Evolutionary conservation across 371 early-diverging fungal genomes (phyloP), one percentile per base, ranked within the genome.

Genomic region (Apophysomyces sp.): DNA sequence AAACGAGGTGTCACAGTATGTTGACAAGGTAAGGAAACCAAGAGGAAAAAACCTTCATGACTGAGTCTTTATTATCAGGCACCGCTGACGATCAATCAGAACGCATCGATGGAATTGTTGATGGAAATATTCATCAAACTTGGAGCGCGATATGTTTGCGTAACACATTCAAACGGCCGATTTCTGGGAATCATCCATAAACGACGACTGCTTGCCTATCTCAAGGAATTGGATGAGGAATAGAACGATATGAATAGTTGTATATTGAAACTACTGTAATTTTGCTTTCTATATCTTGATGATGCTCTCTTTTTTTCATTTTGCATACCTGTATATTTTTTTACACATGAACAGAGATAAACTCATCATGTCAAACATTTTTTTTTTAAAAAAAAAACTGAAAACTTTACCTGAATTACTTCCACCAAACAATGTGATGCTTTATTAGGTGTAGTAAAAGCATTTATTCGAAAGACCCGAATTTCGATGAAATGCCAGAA

Each of bases 101-200:
- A 86, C 55, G 80, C 93, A 15, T 90, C 94, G 18, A 90, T 94
- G 81, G 95, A 95, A 53, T 61, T 95, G n/a, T 89, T 93, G 8
- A 79, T 90, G 69, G 95, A 95, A 54, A 68, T 97, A 61, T 94
- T 97, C 69, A 82, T 87, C 60, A 92, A 95, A 65, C 71, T 96
- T 16, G 98, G 88, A 6, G 78, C 85, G 61, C 80, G 85, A 44
- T 87, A 87, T 61, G 76, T 87, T 0, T 86, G 86, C 65, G 82
- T 86, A 15, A 77, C 76, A 4, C 71, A 82, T 51, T 58, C 71
- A 8, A 67, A 85, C 39, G 92, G 93, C 0, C 62, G 76, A 32
- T 89, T 78, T 41, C 82, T 86, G 29, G 93, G 94, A 9, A 78
- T 90, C 60, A 85, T 94, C 40, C 89, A 91, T 66, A 94, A 92